Conservation (phyloP, 495 filamentous ascomycete species). For the Terfezia claveryi region DNA sequence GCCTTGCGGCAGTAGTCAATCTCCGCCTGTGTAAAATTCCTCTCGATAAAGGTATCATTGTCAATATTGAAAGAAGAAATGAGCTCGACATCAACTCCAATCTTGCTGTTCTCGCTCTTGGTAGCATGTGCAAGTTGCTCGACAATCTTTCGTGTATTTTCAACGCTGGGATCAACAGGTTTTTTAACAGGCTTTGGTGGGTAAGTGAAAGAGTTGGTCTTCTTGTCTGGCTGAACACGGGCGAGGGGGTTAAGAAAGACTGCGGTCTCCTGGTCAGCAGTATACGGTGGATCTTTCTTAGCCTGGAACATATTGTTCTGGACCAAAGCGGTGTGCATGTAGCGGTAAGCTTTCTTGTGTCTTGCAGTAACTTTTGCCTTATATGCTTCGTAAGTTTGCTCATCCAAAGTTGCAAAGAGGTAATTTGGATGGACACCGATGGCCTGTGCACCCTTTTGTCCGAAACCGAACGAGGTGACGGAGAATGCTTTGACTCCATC, state of each 20-base stretch:
- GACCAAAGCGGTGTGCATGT: slow-evolving; percentile 91
- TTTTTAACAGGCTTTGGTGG: slow-evolving; percentile 39
- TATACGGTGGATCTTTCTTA: slow-evolving; percentile 76
- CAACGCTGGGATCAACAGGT: slow-evolving; percentile 27
- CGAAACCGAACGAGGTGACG: slow-evolving; percentile 97
- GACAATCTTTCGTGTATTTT: slow-evolving; percentile 51
- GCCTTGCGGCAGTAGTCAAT: slow-evolving; percentile 67
- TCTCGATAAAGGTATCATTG: slow-evolving; percentile 81
- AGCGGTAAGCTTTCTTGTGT: slow-evolving; percentile 96
- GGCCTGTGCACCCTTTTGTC: slow-evolving; percentile 93
- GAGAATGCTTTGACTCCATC: slow-evolving; percentile 97
- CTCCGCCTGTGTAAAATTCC: slow-evolving; percentile 77
- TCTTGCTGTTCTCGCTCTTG: slow-evolving; percentile 41
- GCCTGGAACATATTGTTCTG: slow-evolving; percentile 94
- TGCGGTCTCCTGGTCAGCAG: slow-evolving; percentile 57
- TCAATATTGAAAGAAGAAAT: slow-evolving; percentile 67
- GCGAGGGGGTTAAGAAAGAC: slow-evolving; percentile 92
- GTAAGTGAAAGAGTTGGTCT: slow-evolving; percentile 53
- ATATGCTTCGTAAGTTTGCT: slow-evolving; percentile 61
- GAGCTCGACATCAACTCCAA: slow-evolving; percentile 82
- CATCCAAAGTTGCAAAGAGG: slow-evolving; percentile 82
- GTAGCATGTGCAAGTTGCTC: slow-evolving; percentile 56
- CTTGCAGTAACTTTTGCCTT: slow-evolving; percentile 66
- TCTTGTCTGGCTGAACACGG: slow-evolving; percentile 65
- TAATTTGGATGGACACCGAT: slow-evolving; percentile 95